These are phyloP conservation scores for Prunella vulgaris DNA, from an alignment of 257 asterid species.

Conservation along the genomic window DNA sequence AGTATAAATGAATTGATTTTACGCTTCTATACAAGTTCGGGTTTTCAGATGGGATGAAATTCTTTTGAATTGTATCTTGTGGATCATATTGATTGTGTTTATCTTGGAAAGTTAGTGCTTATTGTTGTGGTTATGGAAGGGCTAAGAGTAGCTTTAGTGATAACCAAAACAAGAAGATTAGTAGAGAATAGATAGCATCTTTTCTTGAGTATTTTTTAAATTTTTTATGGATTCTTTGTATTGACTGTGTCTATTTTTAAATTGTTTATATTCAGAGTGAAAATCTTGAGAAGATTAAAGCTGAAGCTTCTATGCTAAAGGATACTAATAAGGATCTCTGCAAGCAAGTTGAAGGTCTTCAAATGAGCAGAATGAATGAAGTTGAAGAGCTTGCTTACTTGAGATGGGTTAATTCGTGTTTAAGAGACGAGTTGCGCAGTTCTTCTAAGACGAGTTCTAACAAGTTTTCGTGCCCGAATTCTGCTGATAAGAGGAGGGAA, in stretches of 20 bases:
- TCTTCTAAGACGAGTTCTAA: conserved; percentile 35
- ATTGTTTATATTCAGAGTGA: conserved; percentile 43
- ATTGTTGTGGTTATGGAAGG: not conserved
- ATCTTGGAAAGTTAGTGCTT: not conserved
- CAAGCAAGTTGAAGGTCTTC: conserved; percentile 96
- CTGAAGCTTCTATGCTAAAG: conserved; percentile 71
- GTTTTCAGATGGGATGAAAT: no score
- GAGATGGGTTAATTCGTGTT: conserved; percentile 88
- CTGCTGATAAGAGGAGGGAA: conserved; percentile 44
- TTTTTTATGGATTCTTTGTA: not conserved
- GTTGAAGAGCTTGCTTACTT: conserved; percentile 91
- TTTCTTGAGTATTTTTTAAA: not conserved
- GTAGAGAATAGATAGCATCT: no score
- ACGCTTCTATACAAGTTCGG: no score
- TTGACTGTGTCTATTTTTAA: not conserved
- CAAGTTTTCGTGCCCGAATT: conserved; percentile 40
- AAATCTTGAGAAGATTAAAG: conserved; percentile 56
- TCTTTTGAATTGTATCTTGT: no score
- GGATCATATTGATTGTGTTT: not conserved
- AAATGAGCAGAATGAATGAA: conserved; percentile 79
- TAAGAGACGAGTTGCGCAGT: conserved; percentile 63
- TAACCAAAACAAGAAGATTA: no score
- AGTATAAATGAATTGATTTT: no score
- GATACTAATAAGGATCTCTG: conserved; percentile 72
- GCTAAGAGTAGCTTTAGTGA: no score